A percentile compares a stretch with the other conserved stretches of the same genome.
Conservation (phyloP, 208 protist genomes). For the Vickermania spadyakhi region DNA sequence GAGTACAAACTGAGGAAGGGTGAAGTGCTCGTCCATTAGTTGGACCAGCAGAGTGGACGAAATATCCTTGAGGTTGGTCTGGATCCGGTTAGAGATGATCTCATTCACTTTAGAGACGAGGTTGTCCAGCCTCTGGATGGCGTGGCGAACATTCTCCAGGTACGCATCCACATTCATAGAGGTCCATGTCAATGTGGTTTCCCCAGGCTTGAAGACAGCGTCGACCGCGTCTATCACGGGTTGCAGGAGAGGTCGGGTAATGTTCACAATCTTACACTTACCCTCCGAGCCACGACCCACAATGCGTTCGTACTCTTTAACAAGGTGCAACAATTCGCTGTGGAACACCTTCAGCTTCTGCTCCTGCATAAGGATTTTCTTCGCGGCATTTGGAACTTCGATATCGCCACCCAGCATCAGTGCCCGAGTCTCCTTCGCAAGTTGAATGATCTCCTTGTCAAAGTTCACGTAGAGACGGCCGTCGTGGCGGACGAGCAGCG, state of each 20-base stretch:
- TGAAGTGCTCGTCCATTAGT: slow-evolving; percentile 75
- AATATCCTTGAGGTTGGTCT: slow-evolving; percentile 86
- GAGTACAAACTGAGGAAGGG: slow-evolving; percentile 89
- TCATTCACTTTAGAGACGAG: slow-evolving; percentile 88
- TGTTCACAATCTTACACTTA: slow-evolving; percentile 64
- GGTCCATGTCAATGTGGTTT: slow-evolving; percentile 85
- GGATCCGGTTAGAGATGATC: slow-evolving; percentile 89
- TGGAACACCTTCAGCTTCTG: slow-evolving; percentile 94
- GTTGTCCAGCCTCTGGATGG: slow-evolving; percentile 59
- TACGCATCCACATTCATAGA: slow-evolving; percentile 96
- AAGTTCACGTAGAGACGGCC: slow-evolving; percentile 97
- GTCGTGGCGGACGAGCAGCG: slow-evolving; percentile 92
- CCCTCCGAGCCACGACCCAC: slow-evolving; percentile 36
- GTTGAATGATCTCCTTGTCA: slow-evolving; percentile 93
- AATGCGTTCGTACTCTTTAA: slow-evolving; percentile 87
- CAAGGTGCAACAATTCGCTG: slow-evolving; percentile 89
- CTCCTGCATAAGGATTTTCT: slow-evolving; percentile 91
- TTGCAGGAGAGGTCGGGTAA: slow-evolving; percentile 84
- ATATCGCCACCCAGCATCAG: slow-evolving; percentile 91
- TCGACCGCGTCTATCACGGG: slow-evolving; percentile 90
- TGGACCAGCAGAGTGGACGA: slow-evolving; percentile 82
- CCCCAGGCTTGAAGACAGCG: slow-evolving; percentile 76
- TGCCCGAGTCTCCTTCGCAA: slow-evolving; percentile 94
- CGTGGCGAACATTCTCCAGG: slow-evolving; percentile 81
- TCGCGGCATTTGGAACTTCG: slow-evolving; percentile 83